These are phyloP conservation scores for Plasmodium gallinaceum DNA, from an alignment of 169 alveolate genomes.

Conservation along the genomic window DNA sequence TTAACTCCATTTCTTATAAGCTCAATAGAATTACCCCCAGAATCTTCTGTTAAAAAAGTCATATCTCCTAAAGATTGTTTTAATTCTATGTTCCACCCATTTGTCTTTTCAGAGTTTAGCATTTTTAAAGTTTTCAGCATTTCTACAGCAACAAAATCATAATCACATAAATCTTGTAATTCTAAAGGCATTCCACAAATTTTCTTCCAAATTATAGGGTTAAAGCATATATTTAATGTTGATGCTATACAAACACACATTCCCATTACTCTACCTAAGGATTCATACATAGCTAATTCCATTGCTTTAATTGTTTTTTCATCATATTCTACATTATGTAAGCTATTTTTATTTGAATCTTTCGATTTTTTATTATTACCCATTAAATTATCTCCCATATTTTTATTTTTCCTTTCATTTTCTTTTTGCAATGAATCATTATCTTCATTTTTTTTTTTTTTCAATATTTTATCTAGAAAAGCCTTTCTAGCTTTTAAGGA, in stretches of 20 bases:
- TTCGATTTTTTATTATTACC: slow-evolving; percentile 5
- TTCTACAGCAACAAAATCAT: slow-evolving; percentile 88
- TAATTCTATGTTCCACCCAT: slow-evolving; percentile 67
- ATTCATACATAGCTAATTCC: slow-evolving; percentile 90
- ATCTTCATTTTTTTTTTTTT: slow-evolving; percentile 27
- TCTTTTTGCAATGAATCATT: not conserved
- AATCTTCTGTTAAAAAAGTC: slow-evolving; percentile 83
- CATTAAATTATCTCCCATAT: not conserved
- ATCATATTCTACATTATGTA: slow-evolving; percentile 35
- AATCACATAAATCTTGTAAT: slow-evolving; percentile 85
- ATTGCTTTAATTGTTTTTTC: slow-evolving; percentile 69
- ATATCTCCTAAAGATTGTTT: slow-evolving; percentile 80
- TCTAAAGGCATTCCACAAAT: slow-evolving; percentile 80
- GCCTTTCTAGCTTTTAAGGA: slow-evolving; percentile 66
- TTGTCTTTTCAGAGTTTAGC: slow-evolving; percentile 75
- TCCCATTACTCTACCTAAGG: slow-evolving; percentile 93
- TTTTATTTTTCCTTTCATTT: slow-evolving; percentile 8
- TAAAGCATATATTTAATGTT: slow-evolving; percentile 89
- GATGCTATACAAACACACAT: slow-evolving; percentile 91
- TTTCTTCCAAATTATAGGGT: slow-evolving; percentile 93
- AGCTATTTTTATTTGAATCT: slow-evolving; percentile 12
- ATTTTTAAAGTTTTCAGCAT: slow-evolving; percentile 87
- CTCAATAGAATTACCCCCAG: slow-evolving; percentile 82
- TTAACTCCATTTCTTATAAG: slow-evolving; percentile 84
- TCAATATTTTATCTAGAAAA: slow-evolving; percentile 40